A percentile compares a stretch with the other conserved stretches of the same genome.
These are phyloP conservation scores for Hirschfeldia incana DNA, from an alignment of 345 rosid species.

Conservation along the genomic window DNA sequence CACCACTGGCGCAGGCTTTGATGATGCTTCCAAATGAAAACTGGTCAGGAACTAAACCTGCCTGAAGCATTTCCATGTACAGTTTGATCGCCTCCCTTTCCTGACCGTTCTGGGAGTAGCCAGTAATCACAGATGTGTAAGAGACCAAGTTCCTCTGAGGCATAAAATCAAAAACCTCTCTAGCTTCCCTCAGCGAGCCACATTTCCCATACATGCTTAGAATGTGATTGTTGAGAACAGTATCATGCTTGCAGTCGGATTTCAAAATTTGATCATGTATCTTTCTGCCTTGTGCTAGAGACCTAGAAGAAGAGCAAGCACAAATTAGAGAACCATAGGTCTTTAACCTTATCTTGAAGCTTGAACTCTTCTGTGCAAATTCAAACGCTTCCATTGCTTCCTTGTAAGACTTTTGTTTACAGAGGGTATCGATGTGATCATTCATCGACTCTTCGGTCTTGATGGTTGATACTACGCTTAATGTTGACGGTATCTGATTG, in stretches of 20 bases:
- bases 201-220: constrained; percentile 77
- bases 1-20: constrained; percentile 50
- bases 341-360: constrained; percentile 33
- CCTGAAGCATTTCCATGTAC: constrained; percentile 49
- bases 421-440: constrained; percentile 47
- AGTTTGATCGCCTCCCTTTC: constrained; percentile 43
- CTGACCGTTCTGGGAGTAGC: constrained; percentile 68
- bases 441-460: constrained; percentile 44
- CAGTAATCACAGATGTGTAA: constrained; percentile 81
- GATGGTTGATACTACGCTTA: constrained; percentile 23
- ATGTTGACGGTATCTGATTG: constrained; percentile 9
- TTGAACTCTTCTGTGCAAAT: constrained; percentile 35
- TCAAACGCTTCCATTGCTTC: constrained; percentile 60
- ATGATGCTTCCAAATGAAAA: constrained; percentile 56
- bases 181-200: constrained; percentile 63
- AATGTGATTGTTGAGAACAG: constrained; percentile 55
- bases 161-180: constrained; percentile 69
- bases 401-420: constrained; percentile 38
- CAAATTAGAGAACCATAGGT: constrained; percentile 47
- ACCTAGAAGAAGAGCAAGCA: constrained; percentile 50
- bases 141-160: constrained; percentile 66
- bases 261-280: constrained; percentile 56
- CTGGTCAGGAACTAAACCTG: constrained; percentile 50
- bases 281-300: constrained; percentile 52
- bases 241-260: constrained; percentile 46